Base-by-base conservation (phyloP, 345 rosid species). In the Raphanus sativus region DNA sequence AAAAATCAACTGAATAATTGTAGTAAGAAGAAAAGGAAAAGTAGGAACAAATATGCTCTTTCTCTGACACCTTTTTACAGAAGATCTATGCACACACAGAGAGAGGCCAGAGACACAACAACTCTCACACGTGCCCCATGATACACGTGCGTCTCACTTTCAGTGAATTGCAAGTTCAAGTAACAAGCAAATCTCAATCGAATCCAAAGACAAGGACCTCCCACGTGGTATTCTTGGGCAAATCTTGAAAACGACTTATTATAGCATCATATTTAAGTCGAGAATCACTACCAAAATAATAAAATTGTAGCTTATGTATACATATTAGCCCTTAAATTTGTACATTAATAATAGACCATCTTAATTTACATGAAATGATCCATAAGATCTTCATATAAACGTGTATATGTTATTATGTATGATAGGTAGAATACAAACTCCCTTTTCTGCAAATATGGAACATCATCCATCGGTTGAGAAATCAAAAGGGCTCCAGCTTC, bases 401-500 rank as follows among this genome's bases (percentile, higher is more conserved):
- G 58, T 80, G 62, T 74, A 74, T 74, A 13, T 59, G 17, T 48
- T 48, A 25, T 48, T 48, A 25, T 58, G 56, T 8, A 73, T 63
- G 50, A 64, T 79, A 74, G 36, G 50, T 73, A 62, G 59, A 73
- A 78, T 64, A 68, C 30, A 68, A 40, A 55, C 8, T 38, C 7
- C 6, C 6, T 16, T 17, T 17, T 40, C 12, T 55, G 50, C 24
- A 67, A 55, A 75, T 30, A 45, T 62, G 29, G 61, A 62, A 4
- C 8, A 45, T 74, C 13, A 80, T 63, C 76, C 72, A 64, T 80
- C 62, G 68, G 68, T 45, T 32, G 83, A 69, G 69, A 80, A 75
- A 16, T 80, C 69, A 75, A 80, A 80, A 80, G 83, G 83, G 3
- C 83, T 80, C 83, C 83, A 80, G 65, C 75, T 80, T 56, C 82